Evolutionary conservation across 805 yeast genomes (phyloP).

Genomic region (Kazachstania psychrophila): DNA sequence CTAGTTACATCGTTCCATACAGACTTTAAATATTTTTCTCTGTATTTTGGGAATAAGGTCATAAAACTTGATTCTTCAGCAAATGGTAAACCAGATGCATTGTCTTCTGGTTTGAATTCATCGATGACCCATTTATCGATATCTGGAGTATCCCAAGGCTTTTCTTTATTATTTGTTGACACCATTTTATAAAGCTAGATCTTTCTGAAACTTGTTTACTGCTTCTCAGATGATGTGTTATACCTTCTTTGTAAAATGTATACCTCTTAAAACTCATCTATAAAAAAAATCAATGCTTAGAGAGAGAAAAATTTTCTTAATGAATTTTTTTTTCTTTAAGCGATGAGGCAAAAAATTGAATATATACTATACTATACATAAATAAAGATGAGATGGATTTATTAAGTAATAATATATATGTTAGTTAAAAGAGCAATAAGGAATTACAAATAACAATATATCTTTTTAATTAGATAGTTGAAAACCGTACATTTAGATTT

Average conservation of each 20-base stretch:
- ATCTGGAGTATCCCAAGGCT: slow-evolving; percentile 96
- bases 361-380: too few species aligned
- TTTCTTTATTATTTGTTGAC: slow-evolving; percentile 86
- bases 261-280: too few species aligned
- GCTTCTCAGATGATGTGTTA: too few species aligned
- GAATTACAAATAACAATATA: neutral
- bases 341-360: neutral
- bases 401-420: neutral
- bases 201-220: neutral
- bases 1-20: slow-evolving; percentile 92
- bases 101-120: slow-evolving; percentile 84
- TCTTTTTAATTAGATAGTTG: too few species aligned
- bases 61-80: slow-evolving; percentile 94
- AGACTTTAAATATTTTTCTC: slow-evolving; percentile 80
- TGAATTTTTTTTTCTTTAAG: neutral
- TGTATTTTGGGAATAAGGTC: slow-evolving; percentile 91
- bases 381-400: too few species aligned
- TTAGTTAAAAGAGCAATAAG: neutral
- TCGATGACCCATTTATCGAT: slow-evolving; percentile 88
- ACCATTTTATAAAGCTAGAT: slow-evolving; percentile 46
- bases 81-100: slow-evolving; percentile 76
- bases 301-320: slow-evolving; percentile 3
- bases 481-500: too few species aligned
- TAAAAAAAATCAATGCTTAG: slow-evolving; percentile 1
- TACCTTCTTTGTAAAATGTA: too few species aligned